Base-by-base conservation (phyloP, 805 yeast genomes). In the Tetrapisispora nanseiensis region DNA sequence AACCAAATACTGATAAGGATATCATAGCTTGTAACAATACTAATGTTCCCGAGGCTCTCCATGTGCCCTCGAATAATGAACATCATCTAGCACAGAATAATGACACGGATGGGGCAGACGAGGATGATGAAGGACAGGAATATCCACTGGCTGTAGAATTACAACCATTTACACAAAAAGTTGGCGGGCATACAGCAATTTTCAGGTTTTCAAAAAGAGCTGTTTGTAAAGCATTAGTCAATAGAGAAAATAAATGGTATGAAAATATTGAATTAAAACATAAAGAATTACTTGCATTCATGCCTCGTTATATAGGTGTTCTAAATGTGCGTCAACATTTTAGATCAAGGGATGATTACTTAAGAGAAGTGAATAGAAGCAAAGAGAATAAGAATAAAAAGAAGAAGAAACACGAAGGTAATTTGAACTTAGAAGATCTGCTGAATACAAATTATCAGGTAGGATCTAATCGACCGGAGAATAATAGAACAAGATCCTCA, bases 111-210 rank as follows among this genome's bases (percentile, higher is more conserved):
- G 49, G 52, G 5, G 55, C 50, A 1, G 55, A 50, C 3, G 57
- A 53, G 9, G 59, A 54, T 6, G 57, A 52, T 11, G 59, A 56
- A 9, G 61, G 61, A 9, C 61, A 65, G 6, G 65, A 69, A 32
- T 82, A 70, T 50, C 83, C 87, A 3, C 63, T 86, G 24, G 84
- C 95, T 1, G 95, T 89, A 1, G 97, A 90, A 59, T 65, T 90
- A 45, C 76, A 85, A 41, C 97, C 97, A 1, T 90, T 89, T 64
- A 80, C 81, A 43, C 87, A 92, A 58, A 87, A 85, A 57, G 97
- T 92, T 19, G 99, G 99, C 7, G 99, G 99, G 0, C 99, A 92
- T 59, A 90, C 97, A 0, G 97, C 97, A 1, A 87, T 92, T 28
- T 92, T 90, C 66, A 75, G 90, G 49, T 92, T 92, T 58, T 82